phyloP scores from a whole-genome alignment of 768 basidiomycete genomes.

The Trametes elegans region DNA sequence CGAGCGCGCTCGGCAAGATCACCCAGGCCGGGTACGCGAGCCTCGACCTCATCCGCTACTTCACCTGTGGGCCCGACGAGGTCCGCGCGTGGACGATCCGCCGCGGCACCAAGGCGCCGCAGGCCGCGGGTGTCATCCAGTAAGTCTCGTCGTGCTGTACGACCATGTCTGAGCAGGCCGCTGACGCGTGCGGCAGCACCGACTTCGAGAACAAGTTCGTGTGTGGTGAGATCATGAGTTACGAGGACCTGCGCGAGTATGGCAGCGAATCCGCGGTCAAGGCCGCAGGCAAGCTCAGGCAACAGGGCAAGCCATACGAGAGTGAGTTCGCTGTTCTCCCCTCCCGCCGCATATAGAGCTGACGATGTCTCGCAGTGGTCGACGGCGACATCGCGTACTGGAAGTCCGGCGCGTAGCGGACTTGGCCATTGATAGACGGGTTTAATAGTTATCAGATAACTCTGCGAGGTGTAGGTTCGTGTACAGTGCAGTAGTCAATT shows the following conservation, averaged over 20 bases:
- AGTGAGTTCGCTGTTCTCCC: conserved; percentile 47
- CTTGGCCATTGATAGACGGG: not conserved
- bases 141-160: conserved; percentile 37
- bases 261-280: conserved; percentile 91
- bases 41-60: conserved; percentile 93
- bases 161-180: not conserved
- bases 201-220: conserved; percentile 99
- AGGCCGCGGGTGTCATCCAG: conserved; percentile 98
- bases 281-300: conserved; percentile 90
- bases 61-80: conserved; percentile 96
- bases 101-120: conserved; percentile 90
- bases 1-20: conserved; percentile 84
- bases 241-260: conserved; percentile 85
- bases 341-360: not conserved
- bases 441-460: not conserved
- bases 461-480: conserved; percentile 8
- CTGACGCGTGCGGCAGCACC: conserved; percentile 46
- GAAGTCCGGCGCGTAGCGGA: conserved; percentile 53
- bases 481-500: conserved; percentile 7
- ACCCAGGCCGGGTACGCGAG: conserved; percentile 90
- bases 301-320: conserved; percentile 97
- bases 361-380: conserved; percentile 48
- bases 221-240: conserved; percentile 96
- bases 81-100: conserved; percentile 98
- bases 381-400: conserved; percentile 93